Percentiles rank a stretch among this genome's conserved stretches.
Evolutionary conservation across 1,284 basidiomycete genomes (phyloP).

Genomic region (Microbotryum silenes-acaulis): DNA sequence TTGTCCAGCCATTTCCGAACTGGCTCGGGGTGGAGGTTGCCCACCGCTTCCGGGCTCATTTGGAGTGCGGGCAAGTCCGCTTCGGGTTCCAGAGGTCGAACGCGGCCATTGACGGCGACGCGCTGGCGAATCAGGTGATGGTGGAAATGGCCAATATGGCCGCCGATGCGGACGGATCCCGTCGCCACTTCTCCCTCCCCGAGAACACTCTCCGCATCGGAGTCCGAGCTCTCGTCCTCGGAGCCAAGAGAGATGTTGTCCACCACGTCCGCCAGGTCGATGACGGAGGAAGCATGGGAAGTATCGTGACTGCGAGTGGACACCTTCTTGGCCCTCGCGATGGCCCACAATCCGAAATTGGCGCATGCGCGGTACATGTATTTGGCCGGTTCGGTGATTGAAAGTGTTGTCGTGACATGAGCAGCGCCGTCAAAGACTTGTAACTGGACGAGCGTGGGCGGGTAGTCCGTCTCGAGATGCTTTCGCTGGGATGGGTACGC

Average conservation of each 20-base stretch:
- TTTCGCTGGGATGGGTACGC: slow-evolving; percentile 33
- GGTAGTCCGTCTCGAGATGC: slow-evolving; percentile 40
- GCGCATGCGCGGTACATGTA: slow-evolving; percentile 36
- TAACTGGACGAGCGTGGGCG: slow-evolving; percentile 71
- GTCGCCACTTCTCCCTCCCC: slow-evolving; percentile 11
- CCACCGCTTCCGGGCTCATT: slow-evolving; percentile 54
- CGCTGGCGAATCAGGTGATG: slow-evolving; percentile 73
- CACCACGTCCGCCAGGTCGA: neutral
- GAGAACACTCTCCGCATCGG: slow-evolving; percentile 34
- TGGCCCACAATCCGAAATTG: slow-evolving; percentile 33
- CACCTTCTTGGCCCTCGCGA: slow-evolving; percentile 20
- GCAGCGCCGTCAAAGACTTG: slow-evolving; percentile 55
- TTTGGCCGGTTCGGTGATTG: slow-evolving; percentile 41
- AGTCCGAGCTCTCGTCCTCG: slow-evolving; percentile 3
- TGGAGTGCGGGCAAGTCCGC: slow-evolving; percentile 57
- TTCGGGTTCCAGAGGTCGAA: slow-evolving; percentile 68
- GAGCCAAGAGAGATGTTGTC: slow-evolving; percentile 3
- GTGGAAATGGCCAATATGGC: slow-evolving; percentile 25
- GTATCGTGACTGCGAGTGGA: neutral
- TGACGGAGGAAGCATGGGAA: neutral
- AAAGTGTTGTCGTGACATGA: slow-evolving; percentile 45
- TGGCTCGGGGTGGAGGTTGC: slow-evolving; percentile 49
- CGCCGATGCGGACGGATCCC: slow-evolving; percentile 6
- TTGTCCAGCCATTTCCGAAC: slow-evolving; percentile 50
- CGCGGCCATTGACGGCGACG: slow-evolving; percentile 64